Evolutionary conservation across 2,329 filamentous ascomycete genomes (phyloP), one percentile per base, ranked within the genome.

Genomic region (Botrytis aclada): DNA sequence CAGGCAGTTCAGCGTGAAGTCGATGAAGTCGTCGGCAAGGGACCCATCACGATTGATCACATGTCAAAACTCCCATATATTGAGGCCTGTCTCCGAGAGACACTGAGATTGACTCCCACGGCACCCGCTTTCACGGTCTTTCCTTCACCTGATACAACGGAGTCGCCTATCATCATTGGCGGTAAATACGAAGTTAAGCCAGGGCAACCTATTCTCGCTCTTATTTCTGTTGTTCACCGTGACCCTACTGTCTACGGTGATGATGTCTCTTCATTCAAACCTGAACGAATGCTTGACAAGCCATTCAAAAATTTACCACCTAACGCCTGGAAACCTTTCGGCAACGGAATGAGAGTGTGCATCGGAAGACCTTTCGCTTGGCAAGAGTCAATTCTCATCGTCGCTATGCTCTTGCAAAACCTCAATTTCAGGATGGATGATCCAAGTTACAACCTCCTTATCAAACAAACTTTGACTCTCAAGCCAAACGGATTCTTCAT

Each of bases 361-460:
- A 94, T 94, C 74, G 93, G 93, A 6, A 84, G 91, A 1, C 86
- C 89, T 0, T 94, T 95, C 79, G 91, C 92, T 1, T 92, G 90
- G 90, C 92, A 95, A 79, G 93, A 95, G 81, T 85, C 87, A 2
- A 80, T 91, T 10, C 81, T 93, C 1, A 86, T 86, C 22, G 83
- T 90, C 76, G 88, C 89, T 0, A 85, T 92, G 77, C 80, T 93
- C 14, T 83, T 94, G 72, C 92, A 93, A 77, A 92, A 90, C 77
- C 93, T 94, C 82, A 87, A 93, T 76, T 88, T 94, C 74, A 84
- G 85, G 66, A 81, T 89, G 71, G 87, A 87, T 56, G 87, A 94
- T 74, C 86, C 90, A 0, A 84, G 83, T 74, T 92, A 92, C 76
- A 79, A 85, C 54, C 80, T 92, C 22, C 78, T 85, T 72, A 82